Evolutionary conservation across 805 yeast species (phyloP).

Genomic region (Kodamaea restingae): DNA sequence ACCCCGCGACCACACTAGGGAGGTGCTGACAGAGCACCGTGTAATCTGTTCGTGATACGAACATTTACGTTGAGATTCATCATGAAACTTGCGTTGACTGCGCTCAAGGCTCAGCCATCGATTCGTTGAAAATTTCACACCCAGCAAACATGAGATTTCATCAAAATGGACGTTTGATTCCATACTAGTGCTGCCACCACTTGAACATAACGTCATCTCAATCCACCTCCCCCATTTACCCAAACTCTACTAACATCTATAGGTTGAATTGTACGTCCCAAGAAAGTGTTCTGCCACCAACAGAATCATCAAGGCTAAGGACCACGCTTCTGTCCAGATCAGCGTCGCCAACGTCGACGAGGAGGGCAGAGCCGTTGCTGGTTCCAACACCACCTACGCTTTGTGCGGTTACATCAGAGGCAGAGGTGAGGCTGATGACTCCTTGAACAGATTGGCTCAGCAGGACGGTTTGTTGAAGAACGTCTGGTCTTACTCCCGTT

Average conservation of each 20-base stretch:
- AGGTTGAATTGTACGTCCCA: conserved; percentile 99
- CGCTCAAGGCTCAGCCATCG: too few relatives aligned
- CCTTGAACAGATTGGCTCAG: conserved; percentile 98
- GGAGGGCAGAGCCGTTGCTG: conserved; percentile 91
- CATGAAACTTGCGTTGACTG: too few relatives aligned
- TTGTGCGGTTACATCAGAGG: conserved; percentile 95
- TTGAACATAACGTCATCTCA: too few relatives aligned
- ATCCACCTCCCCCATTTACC: neutral
- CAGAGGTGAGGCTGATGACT: conserved; percentile 99
- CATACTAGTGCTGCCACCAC: too few relatives aligned
- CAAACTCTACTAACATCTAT: conserved; percentile 9
- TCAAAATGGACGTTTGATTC: too few relatives aligned
- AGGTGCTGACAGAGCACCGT: neutral
- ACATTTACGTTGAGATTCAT: too few relatives aligned
- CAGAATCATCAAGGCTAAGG: conserved; percentile 99
- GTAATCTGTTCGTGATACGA: too few relatives aligned
- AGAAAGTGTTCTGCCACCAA: conserved; percentile 99
- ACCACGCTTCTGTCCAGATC: conserved; percentile 98
- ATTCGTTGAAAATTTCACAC: too few relatives aligned
- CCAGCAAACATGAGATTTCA: too few relatives aligned
- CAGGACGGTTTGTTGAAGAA: conserved; percentile 96
- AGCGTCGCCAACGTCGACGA: conserved; percentile 98
- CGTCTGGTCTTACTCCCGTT: conserved; percentile 94
- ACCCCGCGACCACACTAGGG: conserved; percentile 7
- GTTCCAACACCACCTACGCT: conserved; percentile 91